Percentiles rank a stretch among this genome's conserved stretches.
phyloP scores from a whole-genome alignment of 805 yeast species.

The Suhomyces emberorum region DNA sequence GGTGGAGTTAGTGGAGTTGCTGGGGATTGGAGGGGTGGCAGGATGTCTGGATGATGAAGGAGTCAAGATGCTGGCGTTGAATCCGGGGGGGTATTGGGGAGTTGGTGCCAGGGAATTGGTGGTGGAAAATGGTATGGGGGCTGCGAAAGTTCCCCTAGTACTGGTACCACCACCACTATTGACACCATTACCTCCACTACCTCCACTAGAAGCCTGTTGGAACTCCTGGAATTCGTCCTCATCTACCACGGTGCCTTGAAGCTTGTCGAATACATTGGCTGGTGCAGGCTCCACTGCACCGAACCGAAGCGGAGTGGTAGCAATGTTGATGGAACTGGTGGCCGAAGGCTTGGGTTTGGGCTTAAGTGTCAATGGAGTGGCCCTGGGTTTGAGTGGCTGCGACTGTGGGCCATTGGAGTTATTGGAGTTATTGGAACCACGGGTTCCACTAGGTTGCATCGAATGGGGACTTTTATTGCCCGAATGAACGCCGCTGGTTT shows the following conservation, averaged over 20 bases:
- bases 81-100: conserved; percentile 31
- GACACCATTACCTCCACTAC: background rate
- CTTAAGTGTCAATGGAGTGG: conserved; percentile 4
- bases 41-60: conserved; percentile 17
- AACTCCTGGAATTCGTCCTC: conserved; percentile 29
- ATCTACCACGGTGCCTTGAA: conserved; percentile 24
- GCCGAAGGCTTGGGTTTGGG: conserved; percentile 9
- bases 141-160: conserved; percentile 1
- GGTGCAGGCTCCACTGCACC: conserved; percentile 19
- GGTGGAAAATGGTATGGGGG: background rate
- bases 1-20: background rate
- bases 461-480: too few species aligned
- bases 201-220: conserved; percentile 14
- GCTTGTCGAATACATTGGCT: conserved; percentile 19
- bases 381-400: too few species aligned
- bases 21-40: background rate
- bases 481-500: too few species aligned
- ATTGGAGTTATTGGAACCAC: background rate
- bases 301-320: conserved; percentile 15
- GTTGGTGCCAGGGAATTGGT: background rate
- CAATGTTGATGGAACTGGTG: too few species aligned
- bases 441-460: too few species aligned
- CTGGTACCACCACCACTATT: conserved; percentile 4
- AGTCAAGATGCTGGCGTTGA: conserved; percentile 23
- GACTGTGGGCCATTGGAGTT: background rate